Percentiles rank a stretch among this genome's conserved stretches.
Evolutionary conservation across 768 basidiomycete genomes (phyloP).

Genomic region (Pholiota conissans): DNA sequence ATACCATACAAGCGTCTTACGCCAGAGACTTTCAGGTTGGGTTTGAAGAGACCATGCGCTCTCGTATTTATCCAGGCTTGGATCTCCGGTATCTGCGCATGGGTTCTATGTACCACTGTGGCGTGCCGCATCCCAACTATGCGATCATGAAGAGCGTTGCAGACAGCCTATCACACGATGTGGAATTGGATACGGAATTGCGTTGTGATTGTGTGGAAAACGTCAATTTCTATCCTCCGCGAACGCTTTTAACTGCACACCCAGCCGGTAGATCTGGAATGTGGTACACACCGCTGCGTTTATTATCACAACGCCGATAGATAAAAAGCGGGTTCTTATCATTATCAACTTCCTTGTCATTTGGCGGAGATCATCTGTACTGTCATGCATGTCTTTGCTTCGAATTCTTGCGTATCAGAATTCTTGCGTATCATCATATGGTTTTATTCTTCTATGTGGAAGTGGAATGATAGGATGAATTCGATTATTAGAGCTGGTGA

Average conservation of each 20-base stretch:
- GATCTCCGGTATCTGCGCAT: slow-evolving; percentile 11
- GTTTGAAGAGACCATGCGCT: slow-evolving; percentile 11
- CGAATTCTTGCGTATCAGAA: not conserved
- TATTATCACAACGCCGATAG: too few relatives aligned
- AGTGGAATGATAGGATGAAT: not conserved
- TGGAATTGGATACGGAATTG: slow-evolving; percentile 10
- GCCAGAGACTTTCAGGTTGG: too few relatives aligned
- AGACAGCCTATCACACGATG: slow-evolving; percentile 1
- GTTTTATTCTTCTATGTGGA: not conserved
- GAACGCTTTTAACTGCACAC: not conserved
- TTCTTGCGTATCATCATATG: not conserved
- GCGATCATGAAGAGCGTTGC: slow-evolving; percentile 12
- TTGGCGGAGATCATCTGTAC: too few relatives aligned
- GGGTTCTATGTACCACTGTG: slow-evolving; percentile 3
- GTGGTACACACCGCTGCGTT: too few relatives aligned
- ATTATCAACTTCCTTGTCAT: too few relatives aligned
- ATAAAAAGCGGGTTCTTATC: too few relatives aligned
- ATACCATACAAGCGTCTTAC: too few relatives aligned
- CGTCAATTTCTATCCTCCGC: not conserved
- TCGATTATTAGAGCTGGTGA: not conserved
- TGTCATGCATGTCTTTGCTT: too few relatives aligned
- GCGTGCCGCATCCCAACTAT: slow-evolving; percentile 8
- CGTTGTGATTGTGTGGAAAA: slow-evolving; percentile 5
- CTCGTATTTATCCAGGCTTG: slow-evolving; percentile 13
- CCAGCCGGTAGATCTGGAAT: not conserved